Base-by-base conservation (phyloP, 2,329 filamentous ascomycete genomes). In the Dryadomyces quercus-mongolicae region DNA sequence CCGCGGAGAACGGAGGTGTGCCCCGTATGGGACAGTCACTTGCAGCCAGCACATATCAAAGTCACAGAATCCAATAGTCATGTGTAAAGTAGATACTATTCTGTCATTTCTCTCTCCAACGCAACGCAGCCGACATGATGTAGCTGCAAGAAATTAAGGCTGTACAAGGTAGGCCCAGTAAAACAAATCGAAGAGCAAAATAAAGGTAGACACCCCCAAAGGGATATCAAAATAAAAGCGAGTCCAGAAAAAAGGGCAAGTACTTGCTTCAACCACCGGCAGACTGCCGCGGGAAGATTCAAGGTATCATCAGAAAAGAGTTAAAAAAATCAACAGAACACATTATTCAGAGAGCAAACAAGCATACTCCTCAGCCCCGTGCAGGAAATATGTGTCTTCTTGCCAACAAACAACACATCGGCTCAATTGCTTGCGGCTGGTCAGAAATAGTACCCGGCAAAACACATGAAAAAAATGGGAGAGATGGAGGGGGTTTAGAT, bases 81-180 rank as follows among this genome's bases (percentile, higher is more conserved):
- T 56, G 56, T 59, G 59, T 55, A 58, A 60, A 54, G 56, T 54
- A 25, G 57, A 58, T 59, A 56, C 50, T 59, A 56, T 57, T 54
- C 50, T 53, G 34, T 52, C 51, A 42, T 15, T 38, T 56, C 20
- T 36, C 40, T 54, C 44, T 55, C 51, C 40, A 54, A 49, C 44
- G 18, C 50, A 52, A 42, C 42, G 51, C 51, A 51, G 31, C 45
- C 25, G 18, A 50, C 46, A 38, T 22, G 46, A 45, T 31, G 6
- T 8, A 43, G 18, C 16, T 3, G 18, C 12, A 25, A 53, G 49
- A 22, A 52, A 40, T 7, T 36, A 51, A 51, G 54, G 31, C 49
- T 44, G 13, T 40, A 55, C 52, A 45, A 53, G 44, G 49, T 52
- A 53, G 20, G 55, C 57, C 55, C 49, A 54, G 16, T 47, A 42